Evolutionary conservation across 1,284 basidiomycete genomes (phyloP).

Genomic region (Boletellus sp.): DNA sequence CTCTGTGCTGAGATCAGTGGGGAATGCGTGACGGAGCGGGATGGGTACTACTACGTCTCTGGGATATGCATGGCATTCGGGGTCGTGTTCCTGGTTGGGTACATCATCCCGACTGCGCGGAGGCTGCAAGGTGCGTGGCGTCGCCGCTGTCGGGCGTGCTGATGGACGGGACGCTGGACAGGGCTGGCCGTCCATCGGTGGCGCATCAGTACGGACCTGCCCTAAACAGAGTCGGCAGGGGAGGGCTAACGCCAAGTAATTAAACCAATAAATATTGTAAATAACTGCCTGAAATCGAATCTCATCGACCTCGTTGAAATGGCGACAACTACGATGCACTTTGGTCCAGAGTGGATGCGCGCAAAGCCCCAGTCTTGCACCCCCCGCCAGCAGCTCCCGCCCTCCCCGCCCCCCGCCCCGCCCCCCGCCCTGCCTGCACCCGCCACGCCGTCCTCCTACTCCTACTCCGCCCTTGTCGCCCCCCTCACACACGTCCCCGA

Average conservation of each 20-base stretch:
- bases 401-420: conserved; percentile 40
- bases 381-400: conserved; percentile 42
- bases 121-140: conserved; percentile 76
- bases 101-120: conserved; percentile 82
- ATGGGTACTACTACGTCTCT: conserved; percentile 92
- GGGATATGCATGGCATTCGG: conserved; percentile 78
- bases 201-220: conserved; percentile 29
- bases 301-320: conserved; percentile 42
- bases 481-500: conserved; percentile 52
- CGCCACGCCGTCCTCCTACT: conserved; percentile 51
- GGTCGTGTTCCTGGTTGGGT: conserved; percentile 65
- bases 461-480: conserved; percentile 82
- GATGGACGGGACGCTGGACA: conserved; percentile 20
- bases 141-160: background rate
- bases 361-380: conserved; percentile 57
- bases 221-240: conserved; percentile 24
- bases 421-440: conserved; percentile 46
- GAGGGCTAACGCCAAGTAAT: conserved; percentile 15
- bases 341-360: conserved; percentile 88
- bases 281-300: conserved; percentile 10
- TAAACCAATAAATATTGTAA: conserved; percentile 27
- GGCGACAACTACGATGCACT: conserved; percentile 69
- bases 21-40: conserved; percentile 76
- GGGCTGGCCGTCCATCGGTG: conserved; percentile 38
- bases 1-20: conserved; percentile 77